Percentiles rank a stretch among this genome's conserved stretches.
These are phyloP conservation scores for Talaromyces sp. DNA, from an alignment of 2,329 filamentous ascomycete species.

Conservation along the genomic window DNA sequence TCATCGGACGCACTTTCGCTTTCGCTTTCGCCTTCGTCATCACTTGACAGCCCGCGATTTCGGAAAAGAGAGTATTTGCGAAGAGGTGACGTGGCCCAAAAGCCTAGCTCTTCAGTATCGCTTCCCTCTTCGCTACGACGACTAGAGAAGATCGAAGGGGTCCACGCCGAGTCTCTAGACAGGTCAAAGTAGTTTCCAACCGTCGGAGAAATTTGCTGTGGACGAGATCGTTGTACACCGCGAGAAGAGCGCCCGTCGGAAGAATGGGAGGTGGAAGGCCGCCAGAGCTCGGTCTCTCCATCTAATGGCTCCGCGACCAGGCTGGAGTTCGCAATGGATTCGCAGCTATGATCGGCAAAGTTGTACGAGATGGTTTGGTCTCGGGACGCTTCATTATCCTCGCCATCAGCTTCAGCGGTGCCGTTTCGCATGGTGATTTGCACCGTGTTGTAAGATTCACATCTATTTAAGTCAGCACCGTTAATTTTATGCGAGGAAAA, in stretches of 20 bases:
- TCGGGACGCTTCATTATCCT: conserved; percentile 17
- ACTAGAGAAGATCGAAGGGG: conserved; percentile 21
- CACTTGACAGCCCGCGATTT: conserved; percentile 20
- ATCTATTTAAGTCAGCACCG: conserved; percentile 23
- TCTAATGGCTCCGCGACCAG: conserved; percentile 7
- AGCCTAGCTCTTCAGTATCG: conserved; percentile 50
- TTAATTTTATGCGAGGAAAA: background rate
- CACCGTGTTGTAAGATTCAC: conserved; percentile 44
- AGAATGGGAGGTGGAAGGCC: conserved; percentile 7
- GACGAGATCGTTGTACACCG: conserved; percentile 23
- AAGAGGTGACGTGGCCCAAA: conserved; percentile 50
- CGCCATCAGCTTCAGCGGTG: conserved; percentile 18
- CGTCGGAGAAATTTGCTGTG: conserved; percentile 36
- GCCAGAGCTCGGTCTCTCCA: conserved; percentile 1
- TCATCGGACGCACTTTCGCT: conserved; percentile 41
- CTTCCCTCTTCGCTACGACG: conserved; percentile 38
- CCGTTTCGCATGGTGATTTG: conserved; percentile 36
- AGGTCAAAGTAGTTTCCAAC: conserved; percentile 43
- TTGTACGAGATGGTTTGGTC: conserved; percentile 24
- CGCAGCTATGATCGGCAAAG: conserved; percentile 5
- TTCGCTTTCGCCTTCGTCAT: conserved; percentile 31
- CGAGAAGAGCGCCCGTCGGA: conserved; percentile 1
- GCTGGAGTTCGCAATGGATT: conserved; percentile 9
- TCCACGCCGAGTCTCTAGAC: conserved; percentile 26
- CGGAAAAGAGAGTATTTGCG: conserved; percentile 31